phyloP scores from a whole-genome alignment of 2,329 filamentous ascomycete genomes.

The Fusarium concolor region DNA sequence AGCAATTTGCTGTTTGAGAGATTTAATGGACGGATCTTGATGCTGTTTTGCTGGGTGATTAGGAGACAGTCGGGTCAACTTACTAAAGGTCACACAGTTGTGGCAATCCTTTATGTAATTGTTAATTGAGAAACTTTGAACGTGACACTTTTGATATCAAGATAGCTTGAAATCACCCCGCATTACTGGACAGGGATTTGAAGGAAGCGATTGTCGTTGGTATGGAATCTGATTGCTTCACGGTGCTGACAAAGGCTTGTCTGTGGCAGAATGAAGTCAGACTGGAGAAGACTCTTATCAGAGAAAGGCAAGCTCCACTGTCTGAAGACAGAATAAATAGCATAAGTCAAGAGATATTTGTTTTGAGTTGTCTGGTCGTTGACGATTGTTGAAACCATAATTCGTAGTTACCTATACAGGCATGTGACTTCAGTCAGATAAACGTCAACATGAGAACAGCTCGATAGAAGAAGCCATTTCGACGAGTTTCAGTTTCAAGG shows the following conservation, averaged over 20 bases:
- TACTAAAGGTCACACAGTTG: conserved; percentile 9
- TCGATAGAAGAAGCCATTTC: not conserved
- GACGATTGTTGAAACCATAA: not conserved
- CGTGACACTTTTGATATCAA: conserved; percentile 19
- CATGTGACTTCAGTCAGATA: not conserved
- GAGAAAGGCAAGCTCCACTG: not conserved
- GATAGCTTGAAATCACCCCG: conserved; percentile 31
- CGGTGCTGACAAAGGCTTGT: conserved; percentile 32
- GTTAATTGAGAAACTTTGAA: not conserved
- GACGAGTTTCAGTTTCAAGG: conserved; percentile 4
- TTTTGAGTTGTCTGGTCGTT: not conserved
- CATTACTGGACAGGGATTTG: conserved; percentile 18
- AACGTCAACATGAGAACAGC: not conserved
- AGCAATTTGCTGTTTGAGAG: conserved; percentile 13
- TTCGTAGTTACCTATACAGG: conserved; percentile 1
- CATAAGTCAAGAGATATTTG: conserved; percentile 2
- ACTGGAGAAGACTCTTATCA: not conserved
- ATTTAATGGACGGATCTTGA: conserved; percentile 6
- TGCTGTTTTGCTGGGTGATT: not conserved
- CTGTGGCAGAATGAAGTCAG: conserved; percentile 20
- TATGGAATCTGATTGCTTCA: conserved; percentile 28
- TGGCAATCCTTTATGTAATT: conserved; percentile 33
- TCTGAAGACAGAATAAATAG: conserved; percentile 1
- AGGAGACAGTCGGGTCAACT: not conserved
- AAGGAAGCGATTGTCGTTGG: conserved; percentile 11